Percentiles rank a stretch among this genome's conserved stretches.
phyloP scores from a whole-genome alignment of 306 rosid genomes.

The Erythrophleum fordii region DNA sequence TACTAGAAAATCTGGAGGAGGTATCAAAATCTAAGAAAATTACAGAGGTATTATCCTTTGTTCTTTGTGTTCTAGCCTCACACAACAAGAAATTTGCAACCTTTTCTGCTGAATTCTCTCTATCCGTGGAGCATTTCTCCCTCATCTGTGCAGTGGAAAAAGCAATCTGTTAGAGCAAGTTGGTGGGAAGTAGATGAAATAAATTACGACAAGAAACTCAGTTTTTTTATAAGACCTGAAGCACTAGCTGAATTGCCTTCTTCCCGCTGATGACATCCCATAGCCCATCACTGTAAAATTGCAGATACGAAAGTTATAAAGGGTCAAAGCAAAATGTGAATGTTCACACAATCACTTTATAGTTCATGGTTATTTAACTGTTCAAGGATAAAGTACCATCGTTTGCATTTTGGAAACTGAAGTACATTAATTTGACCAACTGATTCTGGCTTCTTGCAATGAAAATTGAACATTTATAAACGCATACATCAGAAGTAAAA shows the following conservation, averaged over 20 bases:
- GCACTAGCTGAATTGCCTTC: slow-evolving; percentile 81
- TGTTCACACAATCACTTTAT: not conserved
- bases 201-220: not conserved
- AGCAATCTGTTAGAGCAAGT: slow-evolving; percentile 27
- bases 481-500: slow-evolving; percentile 36
- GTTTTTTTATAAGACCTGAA: slow-evolving; percentile 58
- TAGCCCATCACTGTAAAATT: slow-evolving; percentile 81
- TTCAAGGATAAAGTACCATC: not conserved
- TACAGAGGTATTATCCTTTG: slow-evolving; percentile 94
- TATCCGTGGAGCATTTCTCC: slow-evolving; percentile 57
- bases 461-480: slow-evolving; percentile 31
- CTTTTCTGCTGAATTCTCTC: slow-evolving; percentile 71
- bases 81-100: slow-evolving; percentile 79
- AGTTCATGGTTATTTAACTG: not conserved
- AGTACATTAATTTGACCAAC: slow-evolving; percentile 13
- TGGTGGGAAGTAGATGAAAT: not conserved
- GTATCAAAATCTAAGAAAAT: slow-evolving; percentile 88
- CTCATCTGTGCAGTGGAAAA: slow-evolving; percentile 55
- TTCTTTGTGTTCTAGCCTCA: slow-evolving; percentile 89
- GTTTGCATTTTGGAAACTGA: slow-evolving; percentile 11
- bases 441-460: slow-evolving; percentile 21
- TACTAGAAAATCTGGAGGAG: slow-evolving; percentile 66
- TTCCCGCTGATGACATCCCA: slow-evolving; percentile 84
- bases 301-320: slow-evolving; percentile 25
- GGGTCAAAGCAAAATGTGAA: slow-evolving; percentile 8